Evolutionary conservation across 345 rosid genomes (phyloP).

Genomic region (Nasturtium officinale): DNA sequence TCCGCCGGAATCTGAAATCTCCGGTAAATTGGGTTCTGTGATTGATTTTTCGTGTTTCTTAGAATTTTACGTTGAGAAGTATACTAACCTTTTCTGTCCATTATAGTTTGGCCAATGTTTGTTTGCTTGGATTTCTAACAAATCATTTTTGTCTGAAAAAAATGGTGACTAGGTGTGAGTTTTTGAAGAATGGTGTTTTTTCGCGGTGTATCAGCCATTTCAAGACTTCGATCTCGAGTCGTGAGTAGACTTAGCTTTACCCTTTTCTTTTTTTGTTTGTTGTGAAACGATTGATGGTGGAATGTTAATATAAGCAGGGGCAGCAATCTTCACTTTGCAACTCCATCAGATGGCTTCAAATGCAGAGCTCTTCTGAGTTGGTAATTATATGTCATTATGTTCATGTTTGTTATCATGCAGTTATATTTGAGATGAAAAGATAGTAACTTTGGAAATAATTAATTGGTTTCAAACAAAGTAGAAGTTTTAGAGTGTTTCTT

Average conservation of each 20-base stretch:
- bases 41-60: background rate
- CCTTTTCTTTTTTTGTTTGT: background rate
- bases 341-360: conserved; percentile 83
- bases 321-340: conserved; percentile 58
- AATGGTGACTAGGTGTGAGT: conserved; percentile 24
- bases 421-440: background rate
- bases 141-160: conserved; percentile 10
- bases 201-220: conserved; percentile 55
- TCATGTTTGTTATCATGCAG: background rate
- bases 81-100: background rate
- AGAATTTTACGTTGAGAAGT: background rate
- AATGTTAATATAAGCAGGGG: conserved; percentile 47
- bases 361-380: conserved; percentile 65
- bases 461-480: background rate
- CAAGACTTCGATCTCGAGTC: conserved; percentile 61
- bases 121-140: background rate
- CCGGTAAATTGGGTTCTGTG: background rate
- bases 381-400: conserved; percentile 42
- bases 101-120: background rate
- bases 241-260: conserved; percentile 44
- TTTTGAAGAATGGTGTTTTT: conserved; percentile 60
- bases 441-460: background rate
- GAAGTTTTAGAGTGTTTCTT: background rate
- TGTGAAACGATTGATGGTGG: conserved; percentile 2
- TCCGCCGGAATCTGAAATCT: background rate